These are phyloP conservation scores for Quercus cerris DNA, from an alignment of 306 rosid genomes.

Conservation along the genomic window DNA sequence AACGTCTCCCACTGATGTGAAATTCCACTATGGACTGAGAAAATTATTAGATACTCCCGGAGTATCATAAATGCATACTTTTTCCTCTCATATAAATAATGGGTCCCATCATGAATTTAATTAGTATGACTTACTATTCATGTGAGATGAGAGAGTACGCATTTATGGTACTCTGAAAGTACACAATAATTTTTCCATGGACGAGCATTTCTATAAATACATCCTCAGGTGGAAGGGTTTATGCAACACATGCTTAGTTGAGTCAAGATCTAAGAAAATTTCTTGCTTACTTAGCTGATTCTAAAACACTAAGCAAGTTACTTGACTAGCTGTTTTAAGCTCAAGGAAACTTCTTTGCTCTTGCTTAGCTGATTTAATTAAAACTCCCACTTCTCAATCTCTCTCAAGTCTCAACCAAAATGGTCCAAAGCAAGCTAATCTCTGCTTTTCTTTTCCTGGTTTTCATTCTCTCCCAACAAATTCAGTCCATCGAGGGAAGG, in stretches of 20 bases:
- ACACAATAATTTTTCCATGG: no score
- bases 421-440: slow-evolving; percentile 29
- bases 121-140: no score
- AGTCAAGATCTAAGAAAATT: background rate
- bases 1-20: background rate
- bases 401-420: background rate
- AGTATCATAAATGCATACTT: no score
- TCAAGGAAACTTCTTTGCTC: background rate
- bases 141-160: no score
- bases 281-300: background rate
- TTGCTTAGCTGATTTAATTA: background rate
- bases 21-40: background rate
- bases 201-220: slow-evolving; percentile 15
- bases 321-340: background rate
- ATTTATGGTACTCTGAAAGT: no score
- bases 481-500: slow-evolving; percentile 30
- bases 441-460: slow-evolving; percentile 16
- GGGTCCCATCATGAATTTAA: no score
- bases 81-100: no score
- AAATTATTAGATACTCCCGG: no score
- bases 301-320: background rate
- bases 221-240: background rate
- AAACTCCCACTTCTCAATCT: background rate
- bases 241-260: background rate
- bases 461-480: slow-evolving; percentile 14